phyloP scores from a whole-genome alignment of 1,284 basidiomycete species.

The Flammula alnicola region DNA sequence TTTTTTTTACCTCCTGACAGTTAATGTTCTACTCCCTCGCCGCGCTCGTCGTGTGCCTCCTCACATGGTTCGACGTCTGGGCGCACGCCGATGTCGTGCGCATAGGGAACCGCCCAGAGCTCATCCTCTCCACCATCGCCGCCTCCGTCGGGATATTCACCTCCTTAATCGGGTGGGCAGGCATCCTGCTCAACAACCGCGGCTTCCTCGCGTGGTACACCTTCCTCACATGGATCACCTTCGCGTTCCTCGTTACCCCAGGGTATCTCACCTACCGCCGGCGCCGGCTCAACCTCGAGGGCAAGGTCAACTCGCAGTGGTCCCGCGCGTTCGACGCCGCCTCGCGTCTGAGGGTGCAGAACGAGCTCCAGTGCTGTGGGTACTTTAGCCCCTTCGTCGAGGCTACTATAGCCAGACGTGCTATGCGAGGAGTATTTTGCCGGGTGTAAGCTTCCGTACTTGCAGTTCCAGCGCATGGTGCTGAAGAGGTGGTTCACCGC shows the following conservation, averaged over 20 bases:
- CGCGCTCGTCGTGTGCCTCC: constrained; percentile 53
- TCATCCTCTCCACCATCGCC: constrained; percentile 61
- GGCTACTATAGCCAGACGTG: constrained; percentile 64
- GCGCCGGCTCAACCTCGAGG: constrained; percentile 66
- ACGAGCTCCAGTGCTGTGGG: constrained; percentile 66
- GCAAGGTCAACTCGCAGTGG: constrained; percentile 71
- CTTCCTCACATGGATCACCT: constrained; percentile 60
- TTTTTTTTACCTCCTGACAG: constrained; percentile 29
- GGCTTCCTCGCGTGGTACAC: constrained; percentile 66
- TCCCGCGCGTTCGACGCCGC: constrained; percentile 49
- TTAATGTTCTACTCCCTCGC: constrained; percentile 53
- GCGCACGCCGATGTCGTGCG: constrained; percentile 56
- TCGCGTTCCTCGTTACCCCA: constrained; percentile 62
- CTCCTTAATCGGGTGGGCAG: constrained; percentile 61
- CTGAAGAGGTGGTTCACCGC: constrained; percentile 57
- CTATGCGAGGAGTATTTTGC: constrained; percentile 59
- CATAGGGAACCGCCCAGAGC: constrained; percentile 57
- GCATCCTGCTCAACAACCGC: constrained; percentile 69
- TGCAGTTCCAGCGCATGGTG: constrained; percentile 52
- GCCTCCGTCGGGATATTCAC: constrained; percentile 52
- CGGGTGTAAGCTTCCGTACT: constrained; percentile 62
- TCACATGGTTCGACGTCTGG: constrained; percentile 70
- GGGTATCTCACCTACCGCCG: constrained; percentile 70
- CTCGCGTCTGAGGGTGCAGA: constrained; percentile 62
- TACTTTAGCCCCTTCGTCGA: constrained; percentile 69